Evolutionary conservation across 441 rosid genomes (phyloP), one percentile per base, ranked within the genome.

Genomic region (Pelargonium fulgidum): DNA sequence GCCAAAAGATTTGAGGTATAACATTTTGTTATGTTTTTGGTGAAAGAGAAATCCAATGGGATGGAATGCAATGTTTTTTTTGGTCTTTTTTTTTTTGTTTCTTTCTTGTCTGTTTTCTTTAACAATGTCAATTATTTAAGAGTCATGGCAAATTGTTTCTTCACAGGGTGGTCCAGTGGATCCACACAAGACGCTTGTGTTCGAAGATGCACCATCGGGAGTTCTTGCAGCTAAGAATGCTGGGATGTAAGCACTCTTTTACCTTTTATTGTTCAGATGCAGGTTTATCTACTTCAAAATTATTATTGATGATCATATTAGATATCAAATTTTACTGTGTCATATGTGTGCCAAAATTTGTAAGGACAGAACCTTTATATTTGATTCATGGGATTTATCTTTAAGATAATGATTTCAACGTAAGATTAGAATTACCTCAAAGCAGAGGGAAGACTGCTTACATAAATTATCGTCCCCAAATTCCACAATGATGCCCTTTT

Each of bases 191-290:
- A 68, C 78, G 75, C 80, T 93, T 29, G 93, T 88, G 62, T 93
- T 93, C 77, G 99, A 93, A 83, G 97, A 93, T 86, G 96, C 97
- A 6, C 99, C 97, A 56, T 76, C 93, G 1, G 97, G 99, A 62
- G 97, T 86, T 75, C 81, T 73, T 44, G 96, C 99, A 3, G 99
- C 93, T 14, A 91, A 89, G 80, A 91, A 86, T 81, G 91, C 96
- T 19, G 91, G 90, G 81, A 91, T 91, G 97, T 93, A 80, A 87
- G 97, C 84, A 45, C 56, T 13, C 56, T 54, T 78, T 47, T 73
- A 42, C 26, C 63, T 36, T 47, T 5, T 17, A 16, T 20, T 17
- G 61, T 54, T 17, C 9, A 54, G 58, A n/a, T 50, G 14, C 13
- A 11, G n/a, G 14, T 3, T 48, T 48, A n/a, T 11, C 16, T 48